These are phyloP conservation scores for Ceratobasidium sp. DNA, from an alignment of 1,284 basidiomycete genomes.

Conservation along the genomic window DNA sequence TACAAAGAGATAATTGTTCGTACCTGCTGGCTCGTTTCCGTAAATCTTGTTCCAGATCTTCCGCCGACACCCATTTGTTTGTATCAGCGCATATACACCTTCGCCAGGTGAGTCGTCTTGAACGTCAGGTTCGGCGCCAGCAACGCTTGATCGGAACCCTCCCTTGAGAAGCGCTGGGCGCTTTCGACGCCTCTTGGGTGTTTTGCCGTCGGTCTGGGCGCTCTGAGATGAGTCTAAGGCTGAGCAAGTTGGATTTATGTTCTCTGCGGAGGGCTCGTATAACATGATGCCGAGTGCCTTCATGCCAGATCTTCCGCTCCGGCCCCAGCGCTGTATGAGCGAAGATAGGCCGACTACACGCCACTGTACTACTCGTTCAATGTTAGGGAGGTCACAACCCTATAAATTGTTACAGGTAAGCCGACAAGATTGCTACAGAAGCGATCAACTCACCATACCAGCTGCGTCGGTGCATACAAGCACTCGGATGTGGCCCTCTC, in stretches of 20 bases:
- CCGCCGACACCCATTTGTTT: slow-evolving; percentile 5
- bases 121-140: slow-evolving; percentile 2
- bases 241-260: slow-evolving; percentile 8
- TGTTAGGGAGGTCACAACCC: slow-evolving; percentile 58
- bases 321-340: slow-evolving; percentile 55
- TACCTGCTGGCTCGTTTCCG: background rate
- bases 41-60: background rate
- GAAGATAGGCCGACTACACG: slow-evolving; percentile 53
- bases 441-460: slow-evolving; percentile 55
- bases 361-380: slow-evolving; percentile 59
- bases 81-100: slow-evolving; percentile 14
- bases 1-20: background rate
- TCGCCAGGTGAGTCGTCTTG: slow-evolving; percentile 17
- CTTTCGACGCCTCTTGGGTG: background rate
- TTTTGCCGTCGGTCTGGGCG: background rate
- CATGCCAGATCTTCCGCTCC: background rate
- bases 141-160: background rate
- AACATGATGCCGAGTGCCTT: slow-evolving; percentile 18
- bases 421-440: background rate
- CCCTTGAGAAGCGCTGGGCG: slow-evolving; percentile 11
- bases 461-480: slow-evolving; percentile 59
- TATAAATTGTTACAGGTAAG: slow-evolving; percentile 40
- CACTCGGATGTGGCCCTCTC: slow-evolving; percentile 53
- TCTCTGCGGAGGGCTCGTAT: slow-evolving; percentile 28
- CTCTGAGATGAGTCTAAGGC: background rate